Evolutionary conservation across 192 early-diverging fungal species (phyloP), one percentile per base, ranked within the genome.

Genomic region (Coemansia sp.): DNA sequence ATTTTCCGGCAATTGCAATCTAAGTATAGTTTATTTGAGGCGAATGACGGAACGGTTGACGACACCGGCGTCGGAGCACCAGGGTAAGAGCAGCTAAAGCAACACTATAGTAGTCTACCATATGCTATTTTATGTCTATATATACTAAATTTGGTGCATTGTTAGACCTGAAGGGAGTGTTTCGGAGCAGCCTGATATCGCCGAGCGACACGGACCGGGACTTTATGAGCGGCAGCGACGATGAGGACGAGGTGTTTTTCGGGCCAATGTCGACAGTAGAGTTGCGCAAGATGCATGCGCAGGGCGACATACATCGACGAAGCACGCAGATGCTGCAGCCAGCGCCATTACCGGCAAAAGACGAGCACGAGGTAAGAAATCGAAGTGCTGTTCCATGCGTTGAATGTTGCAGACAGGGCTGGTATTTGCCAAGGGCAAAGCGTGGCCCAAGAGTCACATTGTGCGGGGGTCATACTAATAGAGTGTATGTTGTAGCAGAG

Each of bases 231-330:
- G 57, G 61, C 11, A 55, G 53, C 14, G 57, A 65, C 11, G 65
- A 71, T 1, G 72, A 80, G 21, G 68, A 69, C 59, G 77, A 80
- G 45, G 71, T 74, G 25, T 80, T 80, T 50, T 80, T 80, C 43
- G 77, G 77, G 10, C 77, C 77, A 2, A 37, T 74, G 51, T 51
- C 61, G 8, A 61, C 51, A 2, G 41, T 37, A 1, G 77, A 80
- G 62, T 57, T 80, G 22, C 23, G 29, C 14, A 57, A 41, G 23
- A 60, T 76, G 41, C 64, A 70, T 17, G 23, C 62, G 49, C 39
- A 25, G 47, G 12, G 26, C 6, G 60, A 65, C 51, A 58, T 64
- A 11, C 73, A 69, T 12, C 67, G 67, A 11, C 51, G 67, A 27
- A 75, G 60, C 38, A 69, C 67, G 5, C 65, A 74, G 71, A 50